A percentile compares a stretch with the other conserved stretches of the same genome.
Evolutionary conservation across 257 asterid genomes (phyloP).

Genomic region (Solanum appendiculatum): DNA sequence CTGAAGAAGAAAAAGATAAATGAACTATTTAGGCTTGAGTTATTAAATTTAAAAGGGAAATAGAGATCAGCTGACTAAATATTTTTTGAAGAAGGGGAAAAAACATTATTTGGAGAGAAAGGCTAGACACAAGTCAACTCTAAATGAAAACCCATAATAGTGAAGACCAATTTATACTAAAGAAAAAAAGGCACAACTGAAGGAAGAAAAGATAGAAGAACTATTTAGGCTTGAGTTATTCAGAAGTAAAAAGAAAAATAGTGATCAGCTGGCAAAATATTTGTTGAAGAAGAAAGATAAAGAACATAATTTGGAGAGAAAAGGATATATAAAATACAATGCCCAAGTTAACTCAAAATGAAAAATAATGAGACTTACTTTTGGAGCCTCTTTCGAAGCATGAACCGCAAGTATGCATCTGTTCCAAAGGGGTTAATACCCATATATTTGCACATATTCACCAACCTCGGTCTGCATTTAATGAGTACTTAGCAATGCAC

Average conservation of each 20-base stretch:
- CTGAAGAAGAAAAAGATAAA: background rate
- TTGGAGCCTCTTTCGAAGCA: constrained; percentile 74
- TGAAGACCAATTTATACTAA: background rate
- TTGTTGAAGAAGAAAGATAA: background rate
- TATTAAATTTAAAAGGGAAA: background rate
- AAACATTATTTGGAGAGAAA: background rate
- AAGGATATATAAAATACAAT: background rate
- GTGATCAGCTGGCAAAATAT: background rate
- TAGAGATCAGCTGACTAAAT: background rate
- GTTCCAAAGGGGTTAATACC: constrained; percentile 81
- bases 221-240: background rate
- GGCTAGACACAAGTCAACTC: background rate
- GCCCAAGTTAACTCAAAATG: background rate
- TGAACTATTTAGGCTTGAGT: background rate
- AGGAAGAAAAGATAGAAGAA: background rate
- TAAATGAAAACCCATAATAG: background rate
- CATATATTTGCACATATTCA: constrained; percentile 96
- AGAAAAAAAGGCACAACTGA: background rate
- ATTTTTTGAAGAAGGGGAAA: background rate
- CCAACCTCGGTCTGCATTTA: constrained; percentile 67
- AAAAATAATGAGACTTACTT: constrained; percentile 35
- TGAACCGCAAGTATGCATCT: constrained; percentile 74
- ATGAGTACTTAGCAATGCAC: background rate
- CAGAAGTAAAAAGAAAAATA: background rate
- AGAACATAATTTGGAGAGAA: background rate